Evolutionary conservation across 495 filamentous ascomycete species (phyloP).

Genomic region (Penicillium turbatum): DNA sequence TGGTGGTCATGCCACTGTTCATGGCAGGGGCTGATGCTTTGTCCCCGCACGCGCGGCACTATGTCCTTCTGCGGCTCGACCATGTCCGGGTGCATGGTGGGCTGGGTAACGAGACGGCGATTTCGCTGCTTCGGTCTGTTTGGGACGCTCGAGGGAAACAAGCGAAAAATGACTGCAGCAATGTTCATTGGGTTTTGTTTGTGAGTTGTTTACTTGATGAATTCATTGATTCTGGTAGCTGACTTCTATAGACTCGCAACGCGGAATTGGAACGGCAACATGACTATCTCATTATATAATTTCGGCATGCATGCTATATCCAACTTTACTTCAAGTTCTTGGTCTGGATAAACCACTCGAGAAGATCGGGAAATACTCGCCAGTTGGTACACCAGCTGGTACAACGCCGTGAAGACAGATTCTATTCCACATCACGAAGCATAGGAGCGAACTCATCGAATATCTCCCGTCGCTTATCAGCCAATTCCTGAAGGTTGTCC

Average conservation of each 20-base stretch:
- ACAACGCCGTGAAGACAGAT: not conserved
- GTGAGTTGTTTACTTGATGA: slow-evolving; percentile 22
- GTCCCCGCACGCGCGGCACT: slow-evolving; percentile 32
- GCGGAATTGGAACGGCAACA: slow-evolving; percentile 16
- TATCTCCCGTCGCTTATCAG: slow-evolving; percentile 29
- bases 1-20: slow-evolving; percentile 35
- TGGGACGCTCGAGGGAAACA: slow-evolving; percentile 33
- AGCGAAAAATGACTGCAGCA: slow-evolving; percentile 21
- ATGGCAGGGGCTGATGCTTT: slow-evolving; percentile 37
- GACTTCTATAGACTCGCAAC: slow-evolving; percentile 17
- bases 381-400: not conserved
- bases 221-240: not conserved
- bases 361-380: not conserved
- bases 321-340: not conserved
- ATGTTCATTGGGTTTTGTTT: slow-evolving; percentile 35
- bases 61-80: slow-evolving; percentile 26
- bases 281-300: slow-evolving; percentile 27
- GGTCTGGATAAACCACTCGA: not conserved
- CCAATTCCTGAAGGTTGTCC: slow-evolving; percentile 32
- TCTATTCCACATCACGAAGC: not conserved
- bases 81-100: slow-evolving; percentile 32
- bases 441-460: slow-evolving; percentile 27
- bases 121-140: slow-evolving; percentile 27
- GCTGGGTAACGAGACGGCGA: slow-evolving; percentile 27
- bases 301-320: not conserved